Evolutionary conservation across 2,329 filamentous ascomycete species (phyloP), one percentile per base, ranked within the genome.

Genomic region (Colletotrichum tabaci): DNA sequence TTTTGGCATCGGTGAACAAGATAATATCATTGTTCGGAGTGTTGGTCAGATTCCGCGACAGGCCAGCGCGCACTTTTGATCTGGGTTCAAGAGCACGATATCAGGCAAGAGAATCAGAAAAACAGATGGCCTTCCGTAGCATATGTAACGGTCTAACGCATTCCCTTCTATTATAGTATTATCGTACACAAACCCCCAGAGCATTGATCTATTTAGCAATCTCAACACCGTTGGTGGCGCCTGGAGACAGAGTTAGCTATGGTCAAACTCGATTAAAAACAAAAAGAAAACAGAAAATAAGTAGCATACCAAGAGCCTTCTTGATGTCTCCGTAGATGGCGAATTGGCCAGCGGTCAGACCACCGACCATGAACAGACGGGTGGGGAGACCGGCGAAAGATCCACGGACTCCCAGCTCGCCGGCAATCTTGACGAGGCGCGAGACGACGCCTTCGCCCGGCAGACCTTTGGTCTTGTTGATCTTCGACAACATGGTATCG

Each of bases 401-500:
- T 77, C 94, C 94, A 78, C 87, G 88, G 82, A 97, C 72, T 80
- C 94, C 94, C 77, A 97, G 92, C 86, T 96, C 93, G 85, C 91
- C 92, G 77, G 86, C 93, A 80, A 97, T 96, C 91, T 96, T 96
- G 87, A 95, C 87, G 80, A 97, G 86, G 84, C 94, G 92, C 82
- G 87, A 89, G 80, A 89, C 89, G 78, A 93, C 96, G 79, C 94
- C 90, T 88, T 97, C 93, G 87, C 94, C 94, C 75, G 94, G 93
- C 72, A 91, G 87, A 85, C 93, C 94, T 88, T 94, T 92, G 85
- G 93, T 94, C 92, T 96, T 96, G 92, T 96, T 96, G 89, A 96
- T 96, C 90, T 95, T 96, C 86, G 90, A 93, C 76, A 97, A 91
- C 94, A 96, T 96, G 81, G 94, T 96, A 84, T 97, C 94, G 82